Percentiles rank a stretch among this genome's conserved stretches.
Evolutionary conservation across 176 grass and related monocot genomes (phyloP).

Genomic region (Saccharum spontaneum): DNA sequence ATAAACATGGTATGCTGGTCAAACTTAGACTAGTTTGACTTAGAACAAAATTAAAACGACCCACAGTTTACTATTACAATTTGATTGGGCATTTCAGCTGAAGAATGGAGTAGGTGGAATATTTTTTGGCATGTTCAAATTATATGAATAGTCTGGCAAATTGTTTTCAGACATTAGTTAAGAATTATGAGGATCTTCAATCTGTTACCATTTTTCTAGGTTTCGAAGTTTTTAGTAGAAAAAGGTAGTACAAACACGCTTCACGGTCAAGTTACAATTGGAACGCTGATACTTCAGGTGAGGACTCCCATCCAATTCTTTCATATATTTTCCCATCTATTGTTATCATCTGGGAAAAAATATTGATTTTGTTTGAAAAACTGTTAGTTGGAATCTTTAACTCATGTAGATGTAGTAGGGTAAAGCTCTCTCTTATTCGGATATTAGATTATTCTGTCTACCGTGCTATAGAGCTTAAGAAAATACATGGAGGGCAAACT

Average conservation of each 20-base stretch:
- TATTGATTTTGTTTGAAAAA: conserved; percentile 16
- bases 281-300: conserved; percentile 91
- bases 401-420: not conserved
- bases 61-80: not conserved
- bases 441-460: conserved; percentile 6
- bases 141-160: conserved; percentile 10
- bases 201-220: conserved; percentile 46
- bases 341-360: not conserved
- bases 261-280: conserved; percentile 98
- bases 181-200: conserved; percentile 10
- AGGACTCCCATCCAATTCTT: conserved; percentile 22
- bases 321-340: conserved; percentile 3
- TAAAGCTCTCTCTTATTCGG: conserved; percentile 16
- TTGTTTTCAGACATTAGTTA: not conserved
- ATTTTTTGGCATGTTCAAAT: not conserved
- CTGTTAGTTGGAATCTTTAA: not conserved
- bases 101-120: conserved; percentile 1
- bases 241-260: conserved; percentile 87
- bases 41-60: not conserved
- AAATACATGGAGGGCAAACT: not conserved
- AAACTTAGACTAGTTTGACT: not conserved
- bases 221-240: conserved; percentile 92
- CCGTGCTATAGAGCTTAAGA: not conserved
- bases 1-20: not conserved
- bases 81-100: conserved; percentile 16